Base-by-base conservation (phyloP, 1,139 yeast genomes). In the Petasospora fabianii region DNA sequence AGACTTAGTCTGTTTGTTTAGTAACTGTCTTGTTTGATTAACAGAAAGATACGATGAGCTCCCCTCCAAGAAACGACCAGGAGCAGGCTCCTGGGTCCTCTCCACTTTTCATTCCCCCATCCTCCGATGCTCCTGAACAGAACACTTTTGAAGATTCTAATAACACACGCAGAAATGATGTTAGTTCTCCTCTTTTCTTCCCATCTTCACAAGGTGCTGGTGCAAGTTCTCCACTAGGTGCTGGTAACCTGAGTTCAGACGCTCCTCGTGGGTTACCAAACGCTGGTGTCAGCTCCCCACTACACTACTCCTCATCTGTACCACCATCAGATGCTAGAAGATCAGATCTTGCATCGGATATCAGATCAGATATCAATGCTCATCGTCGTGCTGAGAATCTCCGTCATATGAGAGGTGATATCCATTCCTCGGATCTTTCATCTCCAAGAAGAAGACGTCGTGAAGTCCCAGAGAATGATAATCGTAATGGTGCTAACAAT, bases 51-150 rank as follows among this genome's bases (percentile, higher is more conserved):
- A 24, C 37, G 18, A 37, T 41, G 41, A 41, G 44, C 19, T 41
- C 41, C 5, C 44, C 39, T 14, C 34, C 19, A 15, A 30, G 37
- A 28, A 15, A 27, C 35, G 35, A 16, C 35, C 38, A 21, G 27
- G 21, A 27, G n/a, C 40, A 26, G 35, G 30, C 21, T 27, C 32
- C 34, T n/a, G 77, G 70, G 27, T 81, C 82, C 8, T 80, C 87
- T 18, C 87, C 87, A 24, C 68, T 81, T 44, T 79, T 81, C 55
- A 73, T 80, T 55, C 75, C 77, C 17, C 73, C 77, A 21, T 70
- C 78, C 9, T 69, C 65, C n/a, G 56, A 53, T 21, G 28, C 38
- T 3, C 36, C 36, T 11, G 26, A 19, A 13, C n/a, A 24, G 14
- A 35, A 35, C 35, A 35, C 36, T 5, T 31, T 34, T 18, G 32